These are phyloP conservation scores for Yamadazyma epiphylla DNA, from an alignment of 1,139 yeast genomes.

Conservation along the genomic window DNA sequence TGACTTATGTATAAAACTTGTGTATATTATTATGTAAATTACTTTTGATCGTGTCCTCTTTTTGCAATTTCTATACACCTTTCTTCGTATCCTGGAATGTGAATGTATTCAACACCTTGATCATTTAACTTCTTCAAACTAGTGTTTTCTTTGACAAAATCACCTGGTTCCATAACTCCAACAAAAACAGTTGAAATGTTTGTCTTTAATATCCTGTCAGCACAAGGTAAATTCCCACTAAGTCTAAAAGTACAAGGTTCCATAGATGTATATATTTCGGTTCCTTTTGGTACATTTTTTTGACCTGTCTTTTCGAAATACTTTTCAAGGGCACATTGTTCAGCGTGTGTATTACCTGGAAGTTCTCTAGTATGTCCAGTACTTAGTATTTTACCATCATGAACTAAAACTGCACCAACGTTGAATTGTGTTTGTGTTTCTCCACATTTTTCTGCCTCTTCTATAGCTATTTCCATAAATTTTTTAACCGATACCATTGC, in stretches of 20 bases:
- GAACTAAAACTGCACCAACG: conserved; percentile 86
- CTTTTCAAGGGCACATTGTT: conserved; percentile 88
- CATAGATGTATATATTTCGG: conserved; percentile 92
- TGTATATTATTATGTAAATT: conserved; percentile 1
- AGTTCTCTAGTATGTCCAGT: conserved; percentile 90
- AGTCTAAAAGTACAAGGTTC: conserved; percentile 91
- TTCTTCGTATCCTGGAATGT: conserved; percentile 82
- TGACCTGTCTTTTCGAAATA: conserved; percentile 41
- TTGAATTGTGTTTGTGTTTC: conserved; percentile 85
- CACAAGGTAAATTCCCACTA: conserved; percentile 90
- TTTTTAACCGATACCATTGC: conserved; percentile 57
- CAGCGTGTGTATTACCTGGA: conserved; percentile 97
- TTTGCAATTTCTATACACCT: conserved; percentile 69
- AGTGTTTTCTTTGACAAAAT: conserved; percentile 75
- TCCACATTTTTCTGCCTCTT: conserved; percentile 76
- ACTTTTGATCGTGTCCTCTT: conserved; percentile 55
- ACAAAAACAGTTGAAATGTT: conserved; percentile 74
- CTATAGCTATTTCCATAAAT: conserved; percentile 63
- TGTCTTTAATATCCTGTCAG: conserved; percentile 63
- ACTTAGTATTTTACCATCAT: conserved; percentile 59
- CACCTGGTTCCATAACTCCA: conserved; percentile 88
- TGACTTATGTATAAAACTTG: conserved; percentile 8
- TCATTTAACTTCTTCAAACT: conserved; percentile 53
- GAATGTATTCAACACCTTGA: conserved; percentile 66
- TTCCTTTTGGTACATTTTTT: conserved; percentile 62